A percentile compares a stretch with the other conserved stretches of the same genome.
Conservation (phyloP, 164 flowering plant species). For the Macadamia integrifolia region DNA sequence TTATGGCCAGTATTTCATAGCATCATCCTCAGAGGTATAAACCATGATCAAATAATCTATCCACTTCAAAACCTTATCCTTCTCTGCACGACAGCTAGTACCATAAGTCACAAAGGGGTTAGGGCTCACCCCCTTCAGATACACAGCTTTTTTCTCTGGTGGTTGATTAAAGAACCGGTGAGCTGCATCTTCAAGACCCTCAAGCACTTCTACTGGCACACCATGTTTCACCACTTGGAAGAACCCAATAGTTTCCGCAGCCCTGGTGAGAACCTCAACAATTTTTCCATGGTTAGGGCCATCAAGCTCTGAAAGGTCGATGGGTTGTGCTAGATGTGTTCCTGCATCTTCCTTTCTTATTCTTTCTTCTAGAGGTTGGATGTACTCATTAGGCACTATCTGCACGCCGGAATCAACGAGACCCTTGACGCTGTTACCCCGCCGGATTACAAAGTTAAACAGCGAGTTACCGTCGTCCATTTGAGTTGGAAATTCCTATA, state of each 20-base stretch:
- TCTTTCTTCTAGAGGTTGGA: slow-evolving; percentile 30
- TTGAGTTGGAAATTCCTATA: too few relatives aligned
- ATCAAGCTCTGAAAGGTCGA: slow-evolving; percentile 31
- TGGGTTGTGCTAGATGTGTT: slow-evolving; percentile 6
- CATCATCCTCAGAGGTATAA: neutral
- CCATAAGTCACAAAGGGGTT: neutral
- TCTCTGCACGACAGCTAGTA: slow-evolving; percentile 1
- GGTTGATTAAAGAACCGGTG: too few relatives aligned
- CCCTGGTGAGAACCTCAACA: slow-evolving; percentile 14
- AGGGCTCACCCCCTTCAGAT: neutral
- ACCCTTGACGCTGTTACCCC: slow-evolving; percentile 44
- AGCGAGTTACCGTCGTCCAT: slow-evolving; percentile 16
- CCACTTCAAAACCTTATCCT: slow-evolving; percentile 4
- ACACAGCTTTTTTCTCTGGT: slow-evolving; percentile 32
- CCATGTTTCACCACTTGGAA: too few relatives aligned
- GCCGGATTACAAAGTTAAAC: slow-evolving; percentile 30
- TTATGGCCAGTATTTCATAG: neutral
- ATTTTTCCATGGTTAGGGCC: slow-evolving; percentile 29
- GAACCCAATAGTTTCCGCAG: slow-evolving; percentile 35
- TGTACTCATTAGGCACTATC: slow-evolving; percentile 25
- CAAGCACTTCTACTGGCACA: too few relatives aligned
- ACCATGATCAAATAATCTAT: slow-evolving; percentile 4
- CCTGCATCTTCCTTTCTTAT: slow-evolving; percentile 16
- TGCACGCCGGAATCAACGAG: slow-evolving; percentile 30
- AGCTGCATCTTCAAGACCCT: too few relatives aligned